A percentile compares a stretch with the other conserved stretches of the same genome.
Conservation (phyloP, 108 stramenopile species). For the Cyclotella kingstonii region DNA sequence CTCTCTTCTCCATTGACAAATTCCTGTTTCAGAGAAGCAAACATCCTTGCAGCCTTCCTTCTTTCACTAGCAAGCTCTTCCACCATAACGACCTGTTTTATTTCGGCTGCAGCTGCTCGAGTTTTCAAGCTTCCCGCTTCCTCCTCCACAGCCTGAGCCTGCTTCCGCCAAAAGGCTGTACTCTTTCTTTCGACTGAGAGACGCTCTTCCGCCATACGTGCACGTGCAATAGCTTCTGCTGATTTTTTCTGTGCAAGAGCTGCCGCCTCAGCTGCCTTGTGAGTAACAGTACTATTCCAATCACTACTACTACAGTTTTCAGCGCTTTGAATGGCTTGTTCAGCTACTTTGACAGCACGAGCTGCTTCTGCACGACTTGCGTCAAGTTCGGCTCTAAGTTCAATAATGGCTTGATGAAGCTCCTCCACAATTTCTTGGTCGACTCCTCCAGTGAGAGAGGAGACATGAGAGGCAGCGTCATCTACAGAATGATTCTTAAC, state of each 20-base stretch:
- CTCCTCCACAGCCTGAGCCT: conserved; percentile 74
- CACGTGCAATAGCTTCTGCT: conserved; percentile 83
- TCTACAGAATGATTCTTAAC: conserved; percentile 15
- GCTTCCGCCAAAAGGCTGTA: conserved; percentile 64
- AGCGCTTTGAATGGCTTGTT: conserved; percentile 91
- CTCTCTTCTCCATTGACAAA: conserved; percentile 31
- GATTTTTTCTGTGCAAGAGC: conserved; percentile 81
- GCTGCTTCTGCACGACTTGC: conserved; percentile 84
- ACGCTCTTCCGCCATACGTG: conserved; percentile 77
- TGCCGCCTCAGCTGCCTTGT: conserved; percentile 90
- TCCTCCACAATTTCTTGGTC: conserved; percentile 92
- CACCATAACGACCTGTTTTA: conserved; percentile 65
- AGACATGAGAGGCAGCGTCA: conserved; percentile 63
- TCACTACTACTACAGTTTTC: conserved; percentile 75
- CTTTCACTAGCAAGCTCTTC: conserved; percentile 66
- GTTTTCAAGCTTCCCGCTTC: conserved; percentile 78
- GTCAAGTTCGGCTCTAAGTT: conserved; percentile 73
- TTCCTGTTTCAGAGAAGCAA: conserved; percentile 41
- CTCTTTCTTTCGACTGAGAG: conserved; percentile 60
- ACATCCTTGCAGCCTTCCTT: conserved; percentile 33
- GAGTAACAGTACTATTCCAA: conserved; percentile 86
- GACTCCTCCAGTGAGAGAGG: conserved; percentile 84
- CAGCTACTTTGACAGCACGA: conserved; percentile 87
- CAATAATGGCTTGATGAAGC: conserved; percentile 75
- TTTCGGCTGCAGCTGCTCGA: conserved; percentile 77